Base-by-base conservation (phyloP, 257 asterid species). In the Ballota nigra region DNA sequence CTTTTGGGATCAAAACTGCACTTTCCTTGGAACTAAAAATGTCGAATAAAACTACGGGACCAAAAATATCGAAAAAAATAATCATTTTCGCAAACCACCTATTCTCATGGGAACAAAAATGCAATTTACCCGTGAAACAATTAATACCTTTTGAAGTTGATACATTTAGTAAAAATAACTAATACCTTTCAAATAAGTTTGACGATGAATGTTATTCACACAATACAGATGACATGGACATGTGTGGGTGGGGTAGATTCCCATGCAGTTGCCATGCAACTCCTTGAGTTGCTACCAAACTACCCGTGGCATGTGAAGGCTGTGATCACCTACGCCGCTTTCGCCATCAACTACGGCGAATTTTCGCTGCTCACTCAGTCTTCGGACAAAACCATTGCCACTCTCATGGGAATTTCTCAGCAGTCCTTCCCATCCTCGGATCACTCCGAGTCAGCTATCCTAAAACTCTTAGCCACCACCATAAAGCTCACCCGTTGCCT, bases 281-380 rank as follows among this genome's bases (percentile, higher is more conserved):
- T 89, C 49, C 84, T 89, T 12, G 69, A 61, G 4, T 57, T 82
- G 15, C 82, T 89, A 4, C 75, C 87, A 22, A 73, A 65, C 77
- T 82, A 83, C 79, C 29, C 84, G 0, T 89, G 92, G 92, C 92
- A 83, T 6, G 91, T 89, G 15, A 89, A 89, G 81, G 79, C 77
- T 6, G 86, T 82, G n/a, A 78, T 89, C 4, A 63, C 84, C 36
- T 69, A 85, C 8, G 91, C 89, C 0, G 89, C 89, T 26, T 85
- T 89, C 43, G 75, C 91, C 45, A 68, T 85, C 80, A 82, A 78
- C 78, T 89, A 86, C 69, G 96, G 92, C 64, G 96, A 86, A 71
- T 89, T 85, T 76, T 86, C 91, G 89, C 86, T 89, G 24, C 66
- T 26, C 15, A 59, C 65, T 22, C 77, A 83, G 36, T 77, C 78